Base-by-base conservation (phyloP, 2,329 filamentous ascomycete species). In the Endoconidiophora polonica region DNA sequence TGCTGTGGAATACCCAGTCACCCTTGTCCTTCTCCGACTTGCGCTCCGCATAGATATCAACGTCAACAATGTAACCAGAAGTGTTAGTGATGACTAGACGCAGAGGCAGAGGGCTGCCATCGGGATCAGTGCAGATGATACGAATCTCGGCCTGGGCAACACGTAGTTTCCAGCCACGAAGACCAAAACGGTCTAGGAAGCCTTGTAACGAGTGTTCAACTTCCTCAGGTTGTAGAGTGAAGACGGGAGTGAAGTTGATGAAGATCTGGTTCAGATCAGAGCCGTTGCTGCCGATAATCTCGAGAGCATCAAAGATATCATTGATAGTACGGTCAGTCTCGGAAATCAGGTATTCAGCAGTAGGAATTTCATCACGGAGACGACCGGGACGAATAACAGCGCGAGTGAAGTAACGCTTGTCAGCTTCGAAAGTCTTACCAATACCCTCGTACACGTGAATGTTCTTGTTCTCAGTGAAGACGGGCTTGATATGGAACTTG, bases 261-360 rank as follows among this genome's bases (percentile, higher is more conserved):
- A 98, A 98, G 74, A 98, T 91, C 70, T 98, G 91, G 74, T 98
- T 98, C 62, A 98, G 76, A 73, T 98, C 91, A 47, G 91, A 94
- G 71, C 94, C 93, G 72, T 95, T 96, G 74, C 94, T 95, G 62
- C 91, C 91, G 62, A 95, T 93, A 59, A 98, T 95, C 73, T 98
- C 91, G 52, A 98, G 73, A 42, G 91, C 91, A 62, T 98, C 91
- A 48, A 96, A 79, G 60, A 98, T 96, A 63, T 98, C 91, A 63
- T 86, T 96, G 76, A 98, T 88, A 59, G 96, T 74, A 56, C 91
- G 82, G 62, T 98, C 90, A 38, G 90, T 88, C 71, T 98, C 91
- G 0, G 88, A 95, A 59, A 94, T 93, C 63, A 98, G 77, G 68
- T 98, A 98, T 67, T 98, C 91, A 1, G 86, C 86, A n/a, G 90